Conservation (phyloP, 805 yeast species). For the Cyberlindnera suaveolens region DNA sequence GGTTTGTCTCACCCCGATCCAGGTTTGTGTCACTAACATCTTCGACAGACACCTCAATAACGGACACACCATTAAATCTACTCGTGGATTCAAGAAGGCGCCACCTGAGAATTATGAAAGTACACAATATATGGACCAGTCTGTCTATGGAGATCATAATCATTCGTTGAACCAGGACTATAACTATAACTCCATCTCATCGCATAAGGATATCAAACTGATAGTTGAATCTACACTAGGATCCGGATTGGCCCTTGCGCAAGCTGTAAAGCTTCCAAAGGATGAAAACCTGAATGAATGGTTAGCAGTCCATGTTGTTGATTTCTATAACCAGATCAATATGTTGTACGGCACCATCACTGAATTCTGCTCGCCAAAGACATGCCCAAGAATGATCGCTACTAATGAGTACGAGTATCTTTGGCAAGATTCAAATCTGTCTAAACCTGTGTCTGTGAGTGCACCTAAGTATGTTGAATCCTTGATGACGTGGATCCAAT, state of each 20-base stretch:
- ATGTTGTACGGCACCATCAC: constrained; percentile 96
- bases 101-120: background rate
- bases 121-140: too few relatives aligned
- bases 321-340: constrained; percentile 91
- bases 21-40: background rate
- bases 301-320: constrained; percentile 97
- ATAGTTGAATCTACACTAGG: constrained; percentile 96
- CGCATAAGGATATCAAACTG: constrained; percentile 71
- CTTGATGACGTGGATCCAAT: constrained; percentile 92
- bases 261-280: constrained; percentile 88
- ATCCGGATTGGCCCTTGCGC: constrained; percentile 81
- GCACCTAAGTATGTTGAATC: constrained; percentile 96
- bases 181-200: constrained; percentile 33
- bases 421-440: constrained; percentile 80
- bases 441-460: constrained; percentile 76
- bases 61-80: constrained; percentile 41
- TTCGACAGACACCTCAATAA: constrained; percentile 33
- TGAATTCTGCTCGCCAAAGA: constrained; percentile 89
- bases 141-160: too few relatives aligned
- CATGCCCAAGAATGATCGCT: constrained; percentile 97
- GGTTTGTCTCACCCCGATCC: background rate
- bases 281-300: constrained; percentile 92
- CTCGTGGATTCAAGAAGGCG: constrained; percentile 39
- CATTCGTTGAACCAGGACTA: background rate
- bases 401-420: constrained; percentile 94